Evolutionary conservation across 2,329 filamentous ascomycete genomes (phyloP), one percentile per base, ranked within the genome.

Genomic region (Verticillium nonalfalfae): DNA sequence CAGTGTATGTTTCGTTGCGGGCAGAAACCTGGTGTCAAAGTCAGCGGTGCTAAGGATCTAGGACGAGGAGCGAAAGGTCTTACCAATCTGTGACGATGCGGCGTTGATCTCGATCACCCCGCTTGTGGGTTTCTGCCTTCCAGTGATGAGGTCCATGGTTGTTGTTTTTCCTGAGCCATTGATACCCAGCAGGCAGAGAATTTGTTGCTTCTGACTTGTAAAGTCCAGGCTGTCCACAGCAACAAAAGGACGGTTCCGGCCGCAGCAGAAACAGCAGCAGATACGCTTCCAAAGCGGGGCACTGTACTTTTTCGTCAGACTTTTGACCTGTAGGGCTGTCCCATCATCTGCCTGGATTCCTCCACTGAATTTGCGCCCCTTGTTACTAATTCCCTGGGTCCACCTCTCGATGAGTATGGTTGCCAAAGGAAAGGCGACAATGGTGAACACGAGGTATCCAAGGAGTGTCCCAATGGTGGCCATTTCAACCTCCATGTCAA

Each of bases 1-100:
- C 88, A 93, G 45, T 92, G 80, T 6, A 91, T 88, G 68, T 93
- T 92, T 72, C 88, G 86, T 70, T 92, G 89, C 0, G 89, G 89
- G 63, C 88, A 90, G 36, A 90, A 80, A 6, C 89, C 89, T 81
- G 0, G 83, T 85, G 18, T 18, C 3, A 10, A 6, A 11, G 18
- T 52, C 11, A 52, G 45, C n/a, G 6, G 33, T 34, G 14, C 5
- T 15, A 5, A 15, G 10, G n/a, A 21, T 33, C 3, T 3, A 9
- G 26, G 10, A 7, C 21, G 11, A 4, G 7, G n/a, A 15, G 13
- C 13, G 7, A 14, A 1, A 11, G 54, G 2, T 6, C 38, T 50
- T n/a, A 13, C 83, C 84, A 31, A 71, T 60, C n/a, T 83, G 83
- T 13, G 68, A 69, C 18, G 68, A 63, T 36, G 78, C 77, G 2